phyloP scores from a whole-genome alignment of 352 stramenopile genomes.

The Phytophthora citricola region DNA sequence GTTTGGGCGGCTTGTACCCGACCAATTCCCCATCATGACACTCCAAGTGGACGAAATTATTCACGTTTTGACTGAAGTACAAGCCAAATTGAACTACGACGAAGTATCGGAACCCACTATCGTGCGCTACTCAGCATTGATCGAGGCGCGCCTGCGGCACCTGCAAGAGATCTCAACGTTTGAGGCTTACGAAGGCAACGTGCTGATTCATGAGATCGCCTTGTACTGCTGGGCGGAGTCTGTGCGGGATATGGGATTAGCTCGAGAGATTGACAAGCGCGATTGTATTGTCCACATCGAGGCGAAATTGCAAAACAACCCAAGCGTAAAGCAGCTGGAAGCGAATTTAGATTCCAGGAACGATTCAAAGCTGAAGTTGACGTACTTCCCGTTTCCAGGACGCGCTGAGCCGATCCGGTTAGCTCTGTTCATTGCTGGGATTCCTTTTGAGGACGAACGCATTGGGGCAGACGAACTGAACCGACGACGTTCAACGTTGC shows the following conservation, averaged over 20 bases:
- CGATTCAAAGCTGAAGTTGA: conserved; percentile 52
- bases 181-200: conserved; percentile 4
- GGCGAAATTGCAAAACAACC: conserved; percentile 32
- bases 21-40: conserved; percentile 36
- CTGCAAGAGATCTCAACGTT: conserved; percentile 23
- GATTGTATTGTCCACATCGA: conserved; percentile 19
- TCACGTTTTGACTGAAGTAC: conserved; percentile 38
- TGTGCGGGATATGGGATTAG: conserved; percentile 18
- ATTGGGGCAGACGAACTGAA: conserved; percentile 42
- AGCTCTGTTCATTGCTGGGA: conserved; percentile 47
- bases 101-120: conserved; percentile 16
- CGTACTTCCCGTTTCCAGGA: conserved; percentile 60
- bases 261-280: conserved; percentile 15
- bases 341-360: neutral
- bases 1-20: conserved; percentile 57
- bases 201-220: conserved; percentile 39
- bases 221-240: conserved; percentile 36
- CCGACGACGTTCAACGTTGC: conserved; percentile 37
- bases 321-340: conserved; percentile 31
- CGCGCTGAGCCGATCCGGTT: conserved; percentile 62
- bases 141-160: conserved; percentile 37
- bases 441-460: conserved; percentile 66
- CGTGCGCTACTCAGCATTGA: conserved; percentile 26
- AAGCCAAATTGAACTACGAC: conserved; percentile 27
- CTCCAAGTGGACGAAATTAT: conserved; percentile 69